Percentiles rank a stretch among this genome's conserved stretches.
Conservation (phyloP, 2,329 filamentous ascomycete genomes). For the Cladosporium sp. region DNA sequence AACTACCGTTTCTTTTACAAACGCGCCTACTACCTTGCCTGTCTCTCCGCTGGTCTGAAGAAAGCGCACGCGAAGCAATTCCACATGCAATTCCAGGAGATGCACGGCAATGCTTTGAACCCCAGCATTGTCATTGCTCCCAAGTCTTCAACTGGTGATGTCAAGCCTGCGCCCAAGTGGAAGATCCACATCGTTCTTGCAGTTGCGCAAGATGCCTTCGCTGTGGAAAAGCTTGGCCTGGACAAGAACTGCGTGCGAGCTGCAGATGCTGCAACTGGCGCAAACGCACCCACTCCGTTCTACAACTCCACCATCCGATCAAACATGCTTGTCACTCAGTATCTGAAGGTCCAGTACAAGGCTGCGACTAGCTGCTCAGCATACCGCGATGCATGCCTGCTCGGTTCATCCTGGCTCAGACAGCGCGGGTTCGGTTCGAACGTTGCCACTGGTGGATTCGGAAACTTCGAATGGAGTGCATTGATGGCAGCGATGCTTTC, state of each 20-base stretch:
- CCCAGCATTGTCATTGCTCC: conserved; percentile 62
- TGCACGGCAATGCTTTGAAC: conserved; percentile 54
- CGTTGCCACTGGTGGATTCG: conserved; percentile 79
- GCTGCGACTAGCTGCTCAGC: conserved; percentile 68
- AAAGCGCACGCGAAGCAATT: conserved; percentile 64
- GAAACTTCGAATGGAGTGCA: conserved; percentile 87
- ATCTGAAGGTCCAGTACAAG: conserved; percentile 74
- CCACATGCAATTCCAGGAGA: conserved; percentile 32
- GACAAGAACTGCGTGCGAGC: conserved; percentile 69
- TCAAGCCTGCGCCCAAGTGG: conserved; percentile 47
- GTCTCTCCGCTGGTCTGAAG: conserved; percentile 71
- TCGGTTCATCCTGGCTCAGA: conserved; percentile 85
- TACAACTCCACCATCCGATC: conserved; percentile 86
- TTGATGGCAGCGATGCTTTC: conserved; percentile 78
- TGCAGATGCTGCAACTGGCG: conserved; percentile 43
- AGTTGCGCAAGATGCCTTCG: conserved; percentile 69
- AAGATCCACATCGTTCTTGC: conserved; percentile 77
- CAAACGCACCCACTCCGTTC: conserved; percentile 66
- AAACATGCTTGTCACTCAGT: conserved; percentile 71
- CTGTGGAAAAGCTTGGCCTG: conserved; percentile 69
- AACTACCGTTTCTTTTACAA: conserved; percentile 96
- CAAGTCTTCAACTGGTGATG: conserved; percentile 27
- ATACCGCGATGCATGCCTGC: conserved; percentile 80
- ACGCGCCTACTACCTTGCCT: conserved; percentile 85
- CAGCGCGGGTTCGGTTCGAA: conserved; percentile 78